A percentile compares a stretch with the other conserved stretches of the same genome.
Evolutionary conservation across 257 asterid species (phyloP).

Genomic region (Solanum acaule): DNA sequence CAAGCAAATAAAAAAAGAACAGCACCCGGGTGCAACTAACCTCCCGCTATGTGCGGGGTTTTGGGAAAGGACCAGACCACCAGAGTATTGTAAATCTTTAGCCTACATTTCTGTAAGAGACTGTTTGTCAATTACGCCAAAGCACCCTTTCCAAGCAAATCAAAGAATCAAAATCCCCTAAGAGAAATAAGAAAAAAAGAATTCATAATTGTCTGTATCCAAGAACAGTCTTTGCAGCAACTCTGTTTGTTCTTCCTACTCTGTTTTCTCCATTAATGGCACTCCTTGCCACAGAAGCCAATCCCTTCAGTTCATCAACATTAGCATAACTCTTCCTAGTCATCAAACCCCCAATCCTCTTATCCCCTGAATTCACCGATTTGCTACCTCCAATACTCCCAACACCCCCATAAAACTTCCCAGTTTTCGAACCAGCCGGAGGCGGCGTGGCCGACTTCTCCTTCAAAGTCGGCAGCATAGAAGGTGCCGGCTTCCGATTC

Average conservation of each 20-base stretch:
- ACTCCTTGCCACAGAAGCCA: slow-evolving; percentile 38
- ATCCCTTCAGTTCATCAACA: slow-evolving; percentile 57
- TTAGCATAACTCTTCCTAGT: slow-evolving; percentile 78
- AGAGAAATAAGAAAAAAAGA: background rate
- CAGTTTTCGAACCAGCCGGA: slow-evolving; percentile 29
- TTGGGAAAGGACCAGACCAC: background rate
- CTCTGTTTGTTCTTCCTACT: slow-evolving; percentile 15
- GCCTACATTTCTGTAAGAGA: too few species aligned
- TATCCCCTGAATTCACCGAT: slow-evolving; percentile 66
- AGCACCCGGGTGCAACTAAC: background rate
- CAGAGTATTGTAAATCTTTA: too few species aligned
- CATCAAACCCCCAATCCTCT: slow-evolving; percentile 56
- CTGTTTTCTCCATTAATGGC: slow-evolving; percentile 41
- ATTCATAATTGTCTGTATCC: slow-evolving; percentile 37
- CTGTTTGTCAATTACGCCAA: too few species aligned
- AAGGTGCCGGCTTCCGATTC: slow-evolving; percentile 59
- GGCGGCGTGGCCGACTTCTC: slow-evolving; percentile 53
- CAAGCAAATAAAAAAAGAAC: background rate
- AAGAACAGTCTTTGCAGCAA: slow-evolving; percentile 38
- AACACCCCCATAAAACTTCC: slow-evolving; percentile 28
- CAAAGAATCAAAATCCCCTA: slow-evolving; percentile 7
- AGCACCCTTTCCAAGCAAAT: background rate
- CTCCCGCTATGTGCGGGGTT: background rate
- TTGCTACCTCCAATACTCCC: slow-evolving; percentile 50
- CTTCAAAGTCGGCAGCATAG: slow-evolving; percentile 41